Percentiles rank a stretch among this genome's conserved stretches.
phyloP scores from a whole-genome alignment of 306 rosid genomes.

The Arachis stenosperma region DNA sequence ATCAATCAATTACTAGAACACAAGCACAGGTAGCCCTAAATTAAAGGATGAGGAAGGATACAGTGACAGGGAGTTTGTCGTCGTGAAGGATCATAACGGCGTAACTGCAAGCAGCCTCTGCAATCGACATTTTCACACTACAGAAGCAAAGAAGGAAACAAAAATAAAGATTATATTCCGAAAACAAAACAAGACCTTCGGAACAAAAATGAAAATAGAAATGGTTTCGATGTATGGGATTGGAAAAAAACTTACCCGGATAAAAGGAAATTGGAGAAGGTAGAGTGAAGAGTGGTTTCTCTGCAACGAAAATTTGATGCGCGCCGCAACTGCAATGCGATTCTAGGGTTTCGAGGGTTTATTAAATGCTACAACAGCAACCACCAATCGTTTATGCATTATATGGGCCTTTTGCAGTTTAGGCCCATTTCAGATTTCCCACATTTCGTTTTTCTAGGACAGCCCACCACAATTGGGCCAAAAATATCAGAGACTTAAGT shows the following conservation, averaged over 20 bases:
- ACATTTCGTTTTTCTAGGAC: too few relatives aligned
- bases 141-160: background rate
- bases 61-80: conserved; percentile 63
- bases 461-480: too few relatives aligned
- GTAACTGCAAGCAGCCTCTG: conserved; percentile 68
- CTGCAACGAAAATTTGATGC: background rate
- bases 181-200: background rate
- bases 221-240: background rate
- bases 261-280: conserved; percentile 11
- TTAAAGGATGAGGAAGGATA: conserved; percentile 43
- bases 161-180: background rate
- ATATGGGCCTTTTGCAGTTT: background rate
- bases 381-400: background rate
- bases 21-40: background rate
- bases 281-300: background rate
- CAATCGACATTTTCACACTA: conserved; percentile 54
- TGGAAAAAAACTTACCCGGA: background rate
- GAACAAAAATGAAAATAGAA: background rate
- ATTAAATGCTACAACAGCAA: background rate
- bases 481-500: too few relatives aligned
- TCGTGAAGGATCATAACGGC: conserved; percentile 72
- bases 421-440: conserved; percentile 1
- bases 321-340: conserved; percentile 8
- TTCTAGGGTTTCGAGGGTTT: conserved; percentile 41
- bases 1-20: background rate